Conservation (phyloP, 257 asterid species). For the Solanum stenotomum region DNA sequence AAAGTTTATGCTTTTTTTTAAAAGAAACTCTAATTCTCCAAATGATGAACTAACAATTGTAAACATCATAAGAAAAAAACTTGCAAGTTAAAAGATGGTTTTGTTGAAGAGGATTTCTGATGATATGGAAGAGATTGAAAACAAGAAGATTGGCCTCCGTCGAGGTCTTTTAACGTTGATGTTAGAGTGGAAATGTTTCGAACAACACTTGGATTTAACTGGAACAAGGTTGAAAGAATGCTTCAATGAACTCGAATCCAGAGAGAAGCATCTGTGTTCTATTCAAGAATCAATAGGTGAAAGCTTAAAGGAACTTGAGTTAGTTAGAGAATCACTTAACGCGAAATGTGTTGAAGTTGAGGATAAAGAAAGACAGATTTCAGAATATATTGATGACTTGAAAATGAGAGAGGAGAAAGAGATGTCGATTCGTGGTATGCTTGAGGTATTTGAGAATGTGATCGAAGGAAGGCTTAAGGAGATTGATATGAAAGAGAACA, state of each 20-base stretch:
- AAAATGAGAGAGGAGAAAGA: neutral
- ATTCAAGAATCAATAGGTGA: neutral
- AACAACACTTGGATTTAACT: neutral
- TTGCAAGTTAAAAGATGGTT: neutral
- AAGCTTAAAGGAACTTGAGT: neutral
- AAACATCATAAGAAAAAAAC: neutral
- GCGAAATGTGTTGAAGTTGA: neutral
- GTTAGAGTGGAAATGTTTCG: neutral
- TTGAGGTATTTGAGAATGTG: neutral
- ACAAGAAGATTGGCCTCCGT: neutral
- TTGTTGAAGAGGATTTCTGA: neutral
- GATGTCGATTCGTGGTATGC: neutral
- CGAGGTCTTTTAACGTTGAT: neutral
- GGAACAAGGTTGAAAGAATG: neutral
- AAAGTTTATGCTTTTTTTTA: neutral
- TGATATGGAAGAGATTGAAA: neutral
- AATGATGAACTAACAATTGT: too few species aligned
- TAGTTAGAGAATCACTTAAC: neutral
- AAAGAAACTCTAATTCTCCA: too few species aligned
- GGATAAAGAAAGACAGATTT: neutral
- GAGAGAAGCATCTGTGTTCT: neutral
- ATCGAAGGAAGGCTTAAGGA: neutral
- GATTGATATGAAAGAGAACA: neutral
- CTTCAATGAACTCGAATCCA: neutral
- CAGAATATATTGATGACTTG: neutral